Percentiles rank a stretch among this genome's conserved stretches.
Conservation (phyloP, 495 filamentous ascomycete species). For the Bryoglossum gracile region DNA sequence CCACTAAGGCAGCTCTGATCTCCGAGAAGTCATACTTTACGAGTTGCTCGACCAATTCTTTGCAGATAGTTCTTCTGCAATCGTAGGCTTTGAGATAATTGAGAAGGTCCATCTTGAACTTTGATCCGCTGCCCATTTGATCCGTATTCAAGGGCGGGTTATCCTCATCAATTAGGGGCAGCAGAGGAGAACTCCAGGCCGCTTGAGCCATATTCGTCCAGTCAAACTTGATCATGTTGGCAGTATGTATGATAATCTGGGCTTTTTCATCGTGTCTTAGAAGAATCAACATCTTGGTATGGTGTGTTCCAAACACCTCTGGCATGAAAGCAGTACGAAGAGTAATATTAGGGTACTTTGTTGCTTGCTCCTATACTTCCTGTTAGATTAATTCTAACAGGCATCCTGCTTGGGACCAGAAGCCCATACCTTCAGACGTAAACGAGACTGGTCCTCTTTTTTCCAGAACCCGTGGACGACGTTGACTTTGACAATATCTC, state of each 20-base stretch:
- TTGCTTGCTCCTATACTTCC: conserved; percentile 33
- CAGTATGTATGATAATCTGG: conserved; percentile 81
- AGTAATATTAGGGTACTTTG: conserved; percentile 57
- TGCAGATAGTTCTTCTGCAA: conserved; percentile 39
- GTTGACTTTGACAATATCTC: conserved; percentile 56
- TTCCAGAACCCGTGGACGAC: conserved; percentile 89
- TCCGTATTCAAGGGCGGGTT: background rate
- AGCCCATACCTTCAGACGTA: conserved; percentile 53
- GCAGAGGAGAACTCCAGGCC: conserved; percentile 70
- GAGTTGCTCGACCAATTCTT: conserved; percentile 48
- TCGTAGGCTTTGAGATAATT: conserved; percentile 68
- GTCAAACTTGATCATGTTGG: conserved; percentile 79
- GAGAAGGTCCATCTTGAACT: conserved; percentile 72
- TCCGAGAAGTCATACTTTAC: conserved; percentile 59
- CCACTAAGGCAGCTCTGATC: conserved; percentile 67
- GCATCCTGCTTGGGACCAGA: background rate
- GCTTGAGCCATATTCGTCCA: conserved; percentile 87
- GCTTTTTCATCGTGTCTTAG: conserved; percentile 69
- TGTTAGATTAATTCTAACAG: conserved; percentile 1
- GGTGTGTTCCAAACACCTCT: conserved; percentile 82
- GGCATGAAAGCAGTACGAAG: conserved; percentile 74
- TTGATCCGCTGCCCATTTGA: conserved; percentile 51
- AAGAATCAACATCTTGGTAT: conserved; percentile 71
- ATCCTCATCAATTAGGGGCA: conserved; percentile 37
- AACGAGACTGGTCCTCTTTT: conserved; percentile 53